Conservation (phyloP, 78 protist genomes). For the Dictyostelium brefeldianum region DNA sequence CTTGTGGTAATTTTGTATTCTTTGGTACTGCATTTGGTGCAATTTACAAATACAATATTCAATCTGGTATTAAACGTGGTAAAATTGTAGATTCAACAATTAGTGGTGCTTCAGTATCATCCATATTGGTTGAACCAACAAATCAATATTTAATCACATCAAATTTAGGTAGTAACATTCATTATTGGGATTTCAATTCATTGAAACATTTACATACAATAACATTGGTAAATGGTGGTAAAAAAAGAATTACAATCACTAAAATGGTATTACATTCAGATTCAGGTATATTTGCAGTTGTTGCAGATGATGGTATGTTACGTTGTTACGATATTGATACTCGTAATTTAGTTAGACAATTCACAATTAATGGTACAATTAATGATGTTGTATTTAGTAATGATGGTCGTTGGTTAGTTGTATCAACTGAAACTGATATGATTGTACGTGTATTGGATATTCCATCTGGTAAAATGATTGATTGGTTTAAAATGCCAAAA, state of each 20-base stretch:
- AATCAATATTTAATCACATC: slow-evolving; percentile 27
- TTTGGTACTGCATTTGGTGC: slow-evolving; percentile 65
- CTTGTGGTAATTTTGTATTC: slow-evolving; percentile 86
- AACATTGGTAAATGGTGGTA: not conserved
- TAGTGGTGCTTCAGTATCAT: slow-evolving; percentile 12
- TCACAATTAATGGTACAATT: slow-evolving; percentile 51
- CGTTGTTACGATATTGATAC: slow-evolving; percentile 73
- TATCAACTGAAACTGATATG: slow-evolving; percentile 23
- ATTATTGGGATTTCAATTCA: slow-evolving; percentile 50
- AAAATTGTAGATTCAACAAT: not conserved
- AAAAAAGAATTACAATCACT: not conserved
- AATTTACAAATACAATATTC: slow-evolving; percentile 62
- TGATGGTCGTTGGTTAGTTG: slow-evolving; percentile 77
- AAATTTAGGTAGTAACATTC: slow-evolving; percentile 18
- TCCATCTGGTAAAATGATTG: slow-evolving; percentile 80
- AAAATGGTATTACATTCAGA: slow-evolving; percentile 46
- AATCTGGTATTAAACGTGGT: slow-evolving; percentile 68
- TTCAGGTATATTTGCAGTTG: slow-evolving; percentile 65
- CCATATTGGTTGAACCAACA: slow-evolving; percentile 45
- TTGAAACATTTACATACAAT: not conserved
- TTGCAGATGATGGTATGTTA: slow-evolving; percentile 48
- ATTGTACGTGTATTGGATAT: slow-evolving; percentile 72
- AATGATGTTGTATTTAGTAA: slow-evolving; percentile 35
- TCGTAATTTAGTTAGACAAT: slow-evolving; percentile 43
- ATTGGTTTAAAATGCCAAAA: slow-evolving; percentile 67